phyloP scores from a whole-genome alignment of 257 asterid genomes.

The Salvia miltiorrhiza region DNA sequence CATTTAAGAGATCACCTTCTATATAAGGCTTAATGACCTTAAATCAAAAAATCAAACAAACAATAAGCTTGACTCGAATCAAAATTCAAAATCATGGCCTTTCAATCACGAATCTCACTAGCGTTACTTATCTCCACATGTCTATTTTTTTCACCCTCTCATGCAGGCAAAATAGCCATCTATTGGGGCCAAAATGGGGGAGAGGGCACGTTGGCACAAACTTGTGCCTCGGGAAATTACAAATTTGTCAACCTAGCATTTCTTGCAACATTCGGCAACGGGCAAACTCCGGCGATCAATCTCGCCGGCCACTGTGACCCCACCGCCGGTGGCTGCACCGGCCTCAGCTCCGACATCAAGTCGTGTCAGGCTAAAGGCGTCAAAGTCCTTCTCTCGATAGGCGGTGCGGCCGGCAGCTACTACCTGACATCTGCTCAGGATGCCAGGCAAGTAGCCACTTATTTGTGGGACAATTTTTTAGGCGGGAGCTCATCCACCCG shows the following conservation, averaged over 20 bases:
- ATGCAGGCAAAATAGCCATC: slow-evolving; percentile 17
- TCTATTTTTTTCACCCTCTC: slow-evolving; percentile 24
- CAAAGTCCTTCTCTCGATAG: slow-evolving; percentile 41
- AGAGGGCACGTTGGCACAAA: slow-evolving; percentile 37
- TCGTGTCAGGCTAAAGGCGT: slow-evolving; percentile 37
- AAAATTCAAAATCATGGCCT: not conserved
- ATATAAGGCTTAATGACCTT: not conserved
- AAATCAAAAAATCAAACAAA: not conserved
- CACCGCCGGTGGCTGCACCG: slow-evolving; percentile 32
- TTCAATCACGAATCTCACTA: not conserved
- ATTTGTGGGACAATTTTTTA: slow-evolving; percentile 44
- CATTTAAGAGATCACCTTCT: not conserved
- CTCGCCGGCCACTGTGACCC: slow-evolving; percentile 54
- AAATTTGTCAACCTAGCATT: slow-evolving; percentile 34
- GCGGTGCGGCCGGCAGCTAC: slow-evolving; percentile 40
- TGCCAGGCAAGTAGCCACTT: slow-evolving; percentile 39
- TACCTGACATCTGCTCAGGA: slow-evolving; percentile 34
- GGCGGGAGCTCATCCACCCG: slow-evolving; percentile 38
- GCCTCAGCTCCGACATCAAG: slow-evolving; percentile 35
- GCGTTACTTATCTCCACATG: not conserved
- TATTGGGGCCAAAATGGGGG: slow-evolving; percentile 41
- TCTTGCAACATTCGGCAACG: slow-evolving; percentile 37
- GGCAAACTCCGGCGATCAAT: slow-evolving; percentile 35
- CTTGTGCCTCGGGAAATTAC: slow-evolving; percentile 36
- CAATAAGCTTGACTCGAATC: not conserved